A percentile compares a stretch with the other conserved stretches of the same genome.
phyloP scores from a whole-genome alignment of 768 basidiomycete genomes.

The Rhodotorula graminis region DNA sequence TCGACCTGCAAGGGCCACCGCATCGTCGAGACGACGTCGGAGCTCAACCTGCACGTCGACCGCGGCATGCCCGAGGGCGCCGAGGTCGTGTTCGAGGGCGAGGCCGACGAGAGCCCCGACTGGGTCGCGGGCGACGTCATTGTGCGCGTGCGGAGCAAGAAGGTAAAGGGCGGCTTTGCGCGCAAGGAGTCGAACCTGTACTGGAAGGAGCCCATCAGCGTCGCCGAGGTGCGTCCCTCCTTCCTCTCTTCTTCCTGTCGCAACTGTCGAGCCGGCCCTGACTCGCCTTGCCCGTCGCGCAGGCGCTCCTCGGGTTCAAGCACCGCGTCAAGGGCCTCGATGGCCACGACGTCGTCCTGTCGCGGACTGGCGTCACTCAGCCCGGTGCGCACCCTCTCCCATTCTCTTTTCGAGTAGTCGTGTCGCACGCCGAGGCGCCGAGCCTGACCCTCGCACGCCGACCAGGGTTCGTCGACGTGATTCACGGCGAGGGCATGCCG shows the following conservation, averaged over 20 bases:
- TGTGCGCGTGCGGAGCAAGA: constrained; percentile 71
- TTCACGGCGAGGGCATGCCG: constrained; percentile 88
- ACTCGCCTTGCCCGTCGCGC: background rate
- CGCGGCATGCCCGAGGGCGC: constrained; percentile 88
- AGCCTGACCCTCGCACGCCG: background rate
- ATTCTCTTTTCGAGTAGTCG: background rate
- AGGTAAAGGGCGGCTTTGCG: constrained; percentile 72
- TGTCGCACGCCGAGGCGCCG: no score
- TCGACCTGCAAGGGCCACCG: constrained; percentile 67
- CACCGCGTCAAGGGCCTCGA: constrained; percentile 87
- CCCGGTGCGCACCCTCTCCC: constrained; percentile 57
- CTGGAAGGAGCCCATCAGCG: constrained; percentile 82
- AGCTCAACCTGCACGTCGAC: constrained; percentile 77
- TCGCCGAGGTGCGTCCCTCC: constrained; percentile 68
- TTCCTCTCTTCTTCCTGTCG: background rate
- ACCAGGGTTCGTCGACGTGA: constrained; percentile 75
- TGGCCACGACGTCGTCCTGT: constrained; percentile 68
- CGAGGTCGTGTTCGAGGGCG: constrained; percentile 90
- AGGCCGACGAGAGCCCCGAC: constrained; percentile 91
- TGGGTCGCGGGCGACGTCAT: constrained; percentile 94
- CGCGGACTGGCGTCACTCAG: constrained; percentile 77
- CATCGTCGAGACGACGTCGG: constrained; percentile 53
- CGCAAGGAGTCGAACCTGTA: constrained; percentile 87
- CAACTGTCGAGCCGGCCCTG: no score
- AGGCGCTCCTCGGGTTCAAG: constrained; percentile 97